Conservation (phyloP, 2,329 filamentous ascomycete genomes). For the Pyricularia sp. region DNA sequence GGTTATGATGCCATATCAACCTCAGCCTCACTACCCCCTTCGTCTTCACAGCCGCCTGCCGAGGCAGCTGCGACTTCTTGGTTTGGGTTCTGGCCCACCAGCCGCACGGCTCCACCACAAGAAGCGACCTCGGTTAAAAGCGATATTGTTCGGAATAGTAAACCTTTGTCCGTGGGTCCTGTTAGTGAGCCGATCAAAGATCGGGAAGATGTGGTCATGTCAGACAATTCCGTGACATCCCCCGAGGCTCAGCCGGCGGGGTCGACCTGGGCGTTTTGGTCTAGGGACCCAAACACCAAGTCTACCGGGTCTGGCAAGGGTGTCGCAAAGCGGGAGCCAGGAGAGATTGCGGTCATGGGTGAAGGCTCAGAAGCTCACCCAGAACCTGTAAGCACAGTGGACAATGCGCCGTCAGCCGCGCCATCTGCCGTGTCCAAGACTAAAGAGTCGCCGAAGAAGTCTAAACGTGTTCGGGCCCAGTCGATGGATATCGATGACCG, state of each 20-base stretch:
- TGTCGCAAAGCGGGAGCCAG: constrained; percentile 25
- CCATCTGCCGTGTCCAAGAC: constrained; percentile 7
- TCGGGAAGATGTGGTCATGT: constrained; percentile 30
- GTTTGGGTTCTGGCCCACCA: constrained; percentile 19
- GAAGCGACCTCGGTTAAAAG: not conserved
- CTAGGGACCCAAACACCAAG: constrained; percentile 40
- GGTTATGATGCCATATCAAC: not conserved
- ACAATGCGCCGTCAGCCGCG: constrained; percentile 24
- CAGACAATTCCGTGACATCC: constrained; percentile 26
- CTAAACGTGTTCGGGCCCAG: constrained; percentile 34
- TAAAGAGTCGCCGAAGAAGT: constrained; percentile 25
- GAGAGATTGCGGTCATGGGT: constrained; percentile 47
- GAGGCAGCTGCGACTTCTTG: constrained; percentile 22
- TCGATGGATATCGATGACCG: constrained; percentile 37
- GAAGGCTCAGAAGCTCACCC: constrained; percentile 48
- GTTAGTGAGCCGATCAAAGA: constrained; percentile 16
- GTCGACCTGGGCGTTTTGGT: constrained; percentile 79
- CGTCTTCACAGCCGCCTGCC: not conserved
- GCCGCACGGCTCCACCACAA: not conserved
- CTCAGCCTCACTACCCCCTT: not conserved
- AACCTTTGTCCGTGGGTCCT: constrained; percentile 4
- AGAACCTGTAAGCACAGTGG: constrained; percentile 32
- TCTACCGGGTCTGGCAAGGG: constrained; percentile 13
- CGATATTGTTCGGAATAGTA: not conserved
- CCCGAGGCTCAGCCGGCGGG: constrained; percentile 37